Base-by-base conservation (phyloP, 169 alveolate genomes). In the Hepatocystis sp. region DNA sequence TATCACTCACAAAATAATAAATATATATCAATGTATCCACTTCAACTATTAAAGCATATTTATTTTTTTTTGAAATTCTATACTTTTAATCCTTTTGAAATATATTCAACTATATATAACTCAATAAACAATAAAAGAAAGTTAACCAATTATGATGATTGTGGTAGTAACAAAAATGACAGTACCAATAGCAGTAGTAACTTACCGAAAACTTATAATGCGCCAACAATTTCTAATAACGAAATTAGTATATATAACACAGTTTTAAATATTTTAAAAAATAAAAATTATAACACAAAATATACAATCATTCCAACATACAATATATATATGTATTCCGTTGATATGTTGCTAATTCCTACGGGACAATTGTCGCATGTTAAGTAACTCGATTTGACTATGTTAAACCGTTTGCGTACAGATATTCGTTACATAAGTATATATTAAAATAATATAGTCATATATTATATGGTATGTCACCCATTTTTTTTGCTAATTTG, bases 91-190 rank as follows among this genome's bases (percentile, higher is more conserved):
- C 65, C 30, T 0, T 78, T 78, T 61, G 89, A 78, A 40, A 78
- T 27, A 49, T 78, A 78, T 21, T 19, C 66, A n/a, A 61, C 89
- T 21, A 51, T 78, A 32, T 78, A 78, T 28, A 60, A 60, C 23
- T 61, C 42, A 7, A 21, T 49, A 7, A 49, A 52, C 32, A 63
- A 13, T 17, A 36, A 53, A 23, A 61, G 39, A 65, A 78, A 47
- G 27, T 5, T 78, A 1, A 40, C 36, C 4, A 66, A 27, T 17
- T 71, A 71, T 47, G 15, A 46, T 30, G 27, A 61, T 55, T 51
- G n/a, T n/a, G n/a, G n/a, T n/a, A n/a, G n/a, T n/a, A n/a, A n/a
- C n/a, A n/a, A n/a, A n/a, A n/a, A n/a, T n/a, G n/a, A n/a, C n/a
- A n/a, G n/a, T n/a, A n/a, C n/a, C n/a, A n/a, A n/a, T n/a, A n/a